Base-by-base conservation (phyloP, 345 rosid species). In the Trapa incisa region DNA sequence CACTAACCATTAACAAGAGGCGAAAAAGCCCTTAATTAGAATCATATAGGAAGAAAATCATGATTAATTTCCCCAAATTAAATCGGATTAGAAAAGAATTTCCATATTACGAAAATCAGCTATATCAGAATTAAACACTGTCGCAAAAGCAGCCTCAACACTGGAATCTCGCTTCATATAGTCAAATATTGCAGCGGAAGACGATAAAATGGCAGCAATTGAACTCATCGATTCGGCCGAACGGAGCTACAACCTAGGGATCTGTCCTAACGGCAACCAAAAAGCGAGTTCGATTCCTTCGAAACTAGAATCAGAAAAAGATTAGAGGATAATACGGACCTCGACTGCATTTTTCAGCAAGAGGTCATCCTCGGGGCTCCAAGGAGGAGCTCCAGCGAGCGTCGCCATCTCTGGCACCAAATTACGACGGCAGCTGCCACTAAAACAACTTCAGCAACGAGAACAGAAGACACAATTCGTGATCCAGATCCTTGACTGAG, bases 311-410 rank as follows among this genome's bases (percentile, higher is more conserved):
- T 11, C 32, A 43, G 39, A 35, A 47, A 61, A 61, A 63, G 41
- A 69, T 37, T 17, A 64, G n/a, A 37, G 65, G 16, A 29, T 5
- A 32, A 41, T 13, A 50, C 7, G 47, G 70, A 88, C 96, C 88
- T 88, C 96, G 4, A 88, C 79, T 10, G 96, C 84, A 73, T 83
- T 84, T 76, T 81, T 88, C 45, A 88, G 71, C 73, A 84, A 64
- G 73, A 86, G 73, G 65, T 88, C 92, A 68, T 88, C 96, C 73
- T 80, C 84, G 0, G 96, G 83, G 42, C 66, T 73, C 92, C 96
- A 88, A 13, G 79, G 54, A 69, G 85, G 63, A 38, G 77, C 71
- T 10, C 61, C 37, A 62, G 86, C 75, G 13, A 72, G 56, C 58
- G 76, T 72, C 36, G 72, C 82, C 86, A 83, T 82, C 58, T 22